Conservation (phyloP, 2,329 filamentous ascomycete species). For the Leptoxyphium fumago region DNA sequence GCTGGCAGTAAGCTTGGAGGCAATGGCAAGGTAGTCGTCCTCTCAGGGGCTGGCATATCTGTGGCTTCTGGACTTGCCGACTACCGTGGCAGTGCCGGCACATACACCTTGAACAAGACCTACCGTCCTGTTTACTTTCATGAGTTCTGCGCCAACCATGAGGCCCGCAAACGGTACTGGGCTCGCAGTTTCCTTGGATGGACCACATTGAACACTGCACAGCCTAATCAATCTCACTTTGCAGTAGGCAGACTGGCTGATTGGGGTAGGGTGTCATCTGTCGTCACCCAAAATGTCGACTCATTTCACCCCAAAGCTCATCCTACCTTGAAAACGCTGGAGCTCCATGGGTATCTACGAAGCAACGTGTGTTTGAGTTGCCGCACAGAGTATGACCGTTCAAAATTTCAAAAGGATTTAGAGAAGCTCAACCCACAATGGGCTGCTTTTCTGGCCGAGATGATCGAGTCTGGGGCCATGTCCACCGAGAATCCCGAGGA, state of each 20-base stretch:
- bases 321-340: slow-evolving; percentile 57
- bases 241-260: slow-evolving; percentile 59
- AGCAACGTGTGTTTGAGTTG: slow-evolving; percentile 71
- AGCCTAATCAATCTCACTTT: slow-evolving; percentile 64
- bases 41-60: slow-evolving; percentile 80
- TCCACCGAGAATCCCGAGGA: slow-evolving; percentile 62
- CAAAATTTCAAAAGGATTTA: slow-evolving; percentile 61
- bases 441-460: slow-evolving; percentile 59
- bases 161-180: slow-evolving; percentile 87
- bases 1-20: slow-evolving; percentile 21
- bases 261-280: slow-evolving; percentile 56
- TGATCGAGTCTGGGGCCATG: slow-evolving; percentile 59
- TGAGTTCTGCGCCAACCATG: slow-evolving; percentile 72
- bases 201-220: slow-evolving; percentile 64
- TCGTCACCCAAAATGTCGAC: slow-evolving; percentile 95
- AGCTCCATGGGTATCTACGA: slow-evolving; percentile 83
- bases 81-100: slow-evolving; percentile 79
- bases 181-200: slow-evolving; percentile 87
- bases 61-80: slow-evolving; percentile 87
- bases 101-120: slow-evolving; percentile 79
- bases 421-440: slow-evolving; percentile 72
- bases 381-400: slow-evolving; percentile 52
- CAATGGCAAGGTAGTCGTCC: slow-evolving; percentile 46
- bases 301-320: slow-evolving; percentile 76
- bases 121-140: slow-evolving; percentile 88